Conservation (phyloP, 2,329 filamentous ascomycete genomes). For the Metarhizium brunneum region DNA sequence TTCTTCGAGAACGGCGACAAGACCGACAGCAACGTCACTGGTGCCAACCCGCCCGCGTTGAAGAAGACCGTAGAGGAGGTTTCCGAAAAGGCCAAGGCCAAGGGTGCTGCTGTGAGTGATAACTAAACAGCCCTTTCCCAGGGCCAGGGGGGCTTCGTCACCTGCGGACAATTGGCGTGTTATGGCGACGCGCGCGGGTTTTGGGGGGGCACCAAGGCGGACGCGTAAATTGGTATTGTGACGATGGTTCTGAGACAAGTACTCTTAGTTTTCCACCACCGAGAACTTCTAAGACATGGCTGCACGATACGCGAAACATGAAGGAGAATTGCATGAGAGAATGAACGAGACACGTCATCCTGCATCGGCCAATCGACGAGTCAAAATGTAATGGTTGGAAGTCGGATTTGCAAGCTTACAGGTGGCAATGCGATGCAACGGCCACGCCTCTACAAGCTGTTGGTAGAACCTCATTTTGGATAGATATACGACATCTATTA, state of each 20-base stretch:
- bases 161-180: not conserved
- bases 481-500: not conserved
- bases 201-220: not conserved
- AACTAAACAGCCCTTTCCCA: too few species aligned
- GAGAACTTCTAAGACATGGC: slow-evolving; percentile 12
- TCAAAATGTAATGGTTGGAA: too few species aligned
- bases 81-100: slow-evolving; percentile 17
- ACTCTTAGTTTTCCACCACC: slow-evolving; percentile 12
- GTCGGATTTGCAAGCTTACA: too few species aligned
- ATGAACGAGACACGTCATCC: too few species aligned
- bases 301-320: too few species aligned
- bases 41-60: slow-evolving; percentile 25
- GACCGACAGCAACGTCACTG: slow-evolving; percentile 31
- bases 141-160: not conserved
- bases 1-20: slow-evolving; percentile 47
- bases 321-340: too few species aligned
- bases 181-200: not conserved
- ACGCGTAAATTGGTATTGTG: not conserved
- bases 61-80: slow-evolving; percentile 17
- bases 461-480: not conserved
- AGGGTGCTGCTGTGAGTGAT: slow-evolving; percentile 5
- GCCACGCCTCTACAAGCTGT: too few species aligned
- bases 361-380: too few species aligned
- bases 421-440: too few species aligned
- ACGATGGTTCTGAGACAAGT: not conserved